These are phyloP conservation scores for Komagataella mondaviorum DNA, from an alignment of 805 yeast genomes.

Conservation along the genomic window DNA sequence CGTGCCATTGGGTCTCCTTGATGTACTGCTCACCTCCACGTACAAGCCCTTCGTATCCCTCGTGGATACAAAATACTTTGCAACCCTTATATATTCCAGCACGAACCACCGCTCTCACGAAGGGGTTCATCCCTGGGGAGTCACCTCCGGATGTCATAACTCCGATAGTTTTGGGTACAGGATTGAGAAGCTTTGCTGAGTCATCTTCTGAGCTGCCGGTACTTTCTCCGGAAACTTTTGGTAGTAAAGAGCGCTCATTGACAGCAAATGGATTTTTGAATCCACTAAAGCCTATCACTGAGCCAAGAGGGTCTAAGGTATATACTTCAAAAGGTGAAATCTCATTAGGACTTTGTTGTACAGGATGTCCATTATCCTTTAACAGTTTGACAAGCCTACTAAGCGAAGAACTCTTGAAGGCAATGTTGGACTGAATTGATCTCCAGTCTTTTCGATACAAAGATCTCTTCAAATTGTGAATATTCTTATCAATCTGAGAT, in stretches of 20 bases:
- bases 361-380: slow-evolving; percentile 16
- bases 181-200: slow-evolving; percentile 2
- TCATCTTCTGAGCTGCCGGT: background rate
- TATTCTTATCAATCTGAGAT: slow-evolving; percentile 6
- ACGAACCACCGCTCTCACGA: slow-evolving; percentile 89
- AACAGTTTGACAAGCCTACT: slow-evolving; percentile 22
- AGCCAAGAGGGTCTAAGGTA: slow-evolving; percentile 75
- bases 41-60: slow-evolving; percentile 91
- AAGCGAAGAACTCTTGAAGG: slow-evolving; percentile 32
- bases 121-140: slow-evolving; percentile 97
- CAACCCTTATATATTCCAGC: slow-evolving; percentile 81
- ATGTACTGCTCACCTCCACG: slow-evolving; percentile 66
- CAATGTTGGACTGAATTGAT: slow-evolving; percentile 26
- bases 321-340: slow-evolving; percentile 65
- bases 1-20: slow-evolving; percentile 79
- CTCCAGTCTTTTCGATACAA: slow-evolving; percentile 32
- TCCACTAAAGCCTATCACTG: slow-evolving; percentile 67
- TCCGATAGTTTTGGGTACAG: slow-evolving; percentile 36
- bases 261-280: slow-evolving; percentile 36
- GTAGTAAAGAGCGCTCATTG: slow-evolving; percentile 3
- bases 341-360: slow-evolving; percentile 59
- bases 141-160: slow-evolving; percentile 99
- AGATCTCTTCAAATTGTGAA: slow-evolving; percentile 14
- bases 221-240: background rate
- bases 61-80: slow-evolving; percentile 82